Evolutionary conservation across 345 rosid species (phyloP).

Genomic region (Acer saccharum): DNA sequence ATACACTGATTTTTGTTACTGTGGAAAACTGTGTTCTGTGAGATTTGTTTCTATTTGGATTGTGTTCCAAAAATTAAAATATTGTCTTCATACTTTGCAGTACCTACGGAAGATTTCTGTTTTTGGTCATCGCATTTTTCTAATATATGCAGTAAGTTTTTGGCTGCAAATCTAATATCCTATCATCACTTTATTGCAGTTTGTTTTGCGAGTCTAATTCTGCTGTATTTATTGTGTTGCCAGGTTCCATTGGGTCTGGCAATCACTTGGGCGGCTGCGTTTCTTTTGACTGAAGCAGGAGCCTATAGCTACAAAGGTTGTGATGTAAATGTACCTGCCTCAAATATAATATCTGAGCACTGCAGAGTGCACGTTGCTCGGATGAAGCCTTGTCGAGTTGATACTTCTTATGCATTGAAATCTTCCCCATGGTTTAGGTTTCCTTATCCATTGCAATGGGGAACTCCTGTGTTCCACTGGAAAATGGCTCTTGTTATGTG

Average conservation of each 20-base stretch:
- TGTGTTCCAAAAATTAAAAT: conserved; percentile 22
- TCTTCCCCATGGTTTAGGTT: conserved; percentile 96
- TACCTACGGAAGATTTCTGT: conserved; percentile 93
- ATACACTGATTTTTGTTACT: background rate
- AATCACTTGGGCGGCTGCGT: conserved; percentile 88
- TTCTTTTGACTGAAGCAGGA: conserved; percentile 89
- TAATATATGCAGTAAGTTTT: conserved; percentile 81
- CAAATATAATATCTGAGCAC: conserved; percentile 77
- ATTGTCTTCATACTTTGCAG: conserved; percentile 45
- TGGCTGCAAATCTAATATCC: conserved; percentile 8
- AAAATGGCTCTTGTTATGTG: conserved; percentile 95
- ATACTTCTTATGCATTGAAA: conserved; percentile 80
- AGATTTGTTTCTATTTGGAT: background rate
- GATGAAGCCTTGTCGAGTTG: conserved; percentile 87
- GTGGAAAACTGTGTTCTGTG: background rate
- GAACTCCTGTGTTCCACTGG: conserved; percentile 88
- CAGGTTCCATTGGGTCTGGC: conserved; percentile 97
- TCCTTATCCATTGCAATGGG: conserved; percentile 99
- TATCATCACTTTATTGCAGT: background rate
- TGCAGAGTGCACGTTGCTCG: conserved; percentile 84
- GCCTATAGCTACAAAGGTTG: conserved; percentile 84
- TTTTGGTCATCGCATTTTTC: conserved; percentile 89
- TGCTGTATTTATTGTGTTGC: conserved; percentile 19
- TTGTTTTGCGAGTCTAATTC: background rate
- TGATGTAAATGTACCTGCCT: conserved; percentile 69